These are phyloP conservation scores for Venturia asperata DNA, from an alignment of 2,329 filamentous ascomycete species.

Conservation along the genomic window DNA sequence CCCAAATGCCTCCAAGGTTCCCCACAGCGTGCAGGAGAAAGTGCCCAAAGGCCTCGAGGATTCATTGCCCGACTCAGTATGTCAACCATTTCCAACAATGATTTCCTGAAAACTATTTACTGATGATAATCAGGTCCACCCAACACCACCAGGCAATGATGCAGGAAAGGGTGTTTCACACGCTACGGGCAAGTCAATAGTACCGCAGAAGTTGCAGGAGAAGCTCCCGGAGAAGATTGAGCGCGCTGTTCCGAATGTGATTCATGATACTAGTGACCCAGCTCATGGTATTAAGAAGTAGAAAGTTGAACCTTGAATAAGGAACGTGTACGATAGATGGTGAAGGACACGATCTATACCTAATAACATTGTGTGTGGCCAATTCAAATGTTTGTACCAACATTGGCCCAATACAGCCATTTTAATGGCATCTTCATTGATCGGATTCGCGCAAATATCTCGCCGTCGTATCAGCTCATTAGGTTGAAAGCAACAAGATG, in stretches of 20 bases:
- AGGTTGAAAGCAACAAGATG: too few species aligned
- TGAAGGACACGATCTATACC: too few species aligned
- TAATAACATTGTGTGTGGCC: too few species aligned
- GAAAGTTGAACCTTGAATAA: too few species aligned
- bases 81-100: not conserved
- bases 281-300: slow-evolving; percentile 13
- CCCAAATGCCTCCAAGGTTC: slow-evolving; percentile 32
- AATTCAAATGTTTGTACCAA: too few species aligned
- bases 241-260: slow-evolving; percentile 37
- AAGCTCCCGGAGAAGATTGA: slow-evolving; percentile 40
- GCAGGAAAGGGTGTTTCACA: slow-evolving; percentile 33
- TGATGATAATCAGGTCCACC: not conserved
- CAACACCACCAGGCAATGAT: slow-evolving; percentile 18
- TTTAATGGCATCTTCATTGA: too few species aligned
- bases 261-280: slow-evolving; percentile 35
- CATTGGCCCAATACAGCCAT: too few species aligned
- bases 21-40: slow-evolving; percentile 34
- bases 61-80: slow-evolving; percentile 31
- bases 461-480: too few species aligned
- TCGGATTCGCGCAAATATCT: too few species aligned
- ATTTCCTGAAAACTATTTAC: not conserved
- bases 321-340: too few species aligned
- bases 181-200: slow-evolving; percentile 34
- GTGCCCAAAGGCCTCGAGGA: slow-evolving; percentile 35
- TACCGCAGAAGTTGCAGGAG: slow-evolving; percentile 40